Evolutionary conservation across 2,329 filamentous ascomycete genomes (phyloP).

Genomic region (Coleophoma cylindrospora): DNA sequence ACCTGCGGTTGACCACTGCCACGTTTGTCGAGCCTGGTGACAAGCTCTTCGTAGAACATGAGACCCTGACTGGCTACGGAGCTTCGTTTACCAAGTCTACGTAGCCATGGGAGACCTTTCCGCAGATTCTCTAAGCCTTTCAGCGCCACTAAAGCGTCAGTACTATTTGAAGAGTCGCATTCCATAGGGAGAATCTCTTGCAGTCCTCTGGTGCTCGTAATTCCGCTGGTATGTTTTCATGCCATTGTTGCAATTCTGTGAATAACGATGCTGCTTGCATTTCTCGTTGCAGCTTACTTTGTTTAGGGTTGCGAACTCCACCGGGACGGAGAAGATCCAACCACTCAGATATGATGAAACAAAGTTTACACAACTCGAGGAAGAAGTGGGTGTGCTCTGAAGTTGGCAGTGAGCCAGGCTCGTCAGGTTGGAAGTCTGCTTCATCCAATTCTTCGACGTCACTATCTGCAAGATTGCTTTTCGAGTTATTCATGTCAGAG

Average conservation of each 20-base stretch:
- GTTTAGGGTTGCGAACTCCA: neutral
- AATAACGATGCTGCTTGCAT: neutral
- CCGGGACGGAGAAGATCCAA: neutral
- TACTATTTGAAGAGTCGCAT: neutral
- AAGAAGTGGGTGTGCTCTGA: neutral
- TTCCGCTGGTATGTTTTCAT: neutral
- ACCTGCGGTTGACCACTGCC: too few species aligned
- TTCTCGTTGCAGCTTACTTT: neutral
- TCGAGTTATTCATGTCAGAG: neutral
- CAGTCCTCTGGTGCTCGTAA: neutral
- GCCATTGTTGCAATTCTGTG: neutral
- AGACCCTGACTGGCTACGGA: neutral
- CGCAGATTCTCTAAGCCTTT: neutral
- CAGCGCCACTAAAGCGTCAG: neutral
- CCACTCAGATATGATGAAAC: neutral
- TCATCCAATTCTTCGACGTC: neutral
- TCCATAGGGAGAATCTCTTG: neutral
- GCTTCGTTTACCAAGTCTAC: neutral
- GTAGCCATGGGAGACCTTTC: neutral
- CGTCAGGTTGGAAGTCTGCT: neutral
- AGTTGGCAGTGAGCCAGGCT: neutral
- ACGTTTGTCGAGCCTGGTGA: neutral
- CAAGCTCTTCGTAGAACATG: neutral
- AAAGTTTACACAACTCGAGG: neutral
- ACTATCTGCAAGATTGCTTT: neutral